These are phyloP conservation scores for Zygosaccharomyces rouxii DNA, from an alignment of 805 yeast species.

Conservation along the genomic window DNA sequence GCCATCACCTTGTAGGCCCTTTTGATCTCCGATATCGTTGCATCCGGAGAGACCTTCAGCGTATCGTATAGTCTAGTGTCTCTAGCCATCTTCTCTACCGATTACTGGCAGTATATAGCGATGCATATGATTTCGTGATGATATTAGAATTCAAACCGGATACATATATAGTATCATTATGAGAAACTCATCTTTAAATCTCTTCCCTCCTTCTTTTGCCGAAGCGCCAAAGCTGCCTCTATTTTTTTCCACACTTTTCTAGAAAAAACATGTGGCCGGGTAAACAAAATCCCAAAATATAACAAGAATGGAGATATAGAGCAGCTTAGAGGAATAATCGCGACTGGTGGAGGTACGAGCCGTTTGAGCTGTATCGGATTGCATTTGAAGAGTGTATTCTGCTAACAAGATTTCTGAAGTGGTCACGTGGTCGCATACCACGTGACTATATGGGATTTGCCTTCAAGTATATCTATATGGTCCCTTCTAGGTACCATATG, in stretches of 20 bases:
- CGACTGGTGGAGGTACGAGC: no score
- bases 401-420: no score
- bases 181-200: slow-evolving; percentile 3
- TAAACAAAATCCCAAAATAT: not conserved
- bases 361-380: no score
- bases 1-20: slow-evolving; percentile 52
- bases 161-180: not conserved
- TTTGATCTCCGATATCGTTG: slow-evolving; percentile 46
- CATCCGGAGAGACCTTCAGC: slow-evolving; percentile 48
- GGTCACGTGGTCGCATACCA: no score
- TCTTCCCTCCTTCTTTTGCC: not conserved
- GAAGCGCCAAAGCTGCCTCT: slow-evolving; percentile 8
- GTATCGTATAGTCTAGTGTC: slow-evolving; percentile 44
- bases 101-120: slow-evolving; percentile 1
- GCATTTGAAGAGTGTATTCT: no score
- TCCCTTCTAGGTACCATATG: no score
- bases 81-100: slow-evolving; percentile 7
- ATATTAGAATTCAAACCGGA: not conserved
- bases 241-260: slow-evolving; percentile 3
- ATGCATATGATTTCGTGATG: not conserved
- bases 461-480: no score
- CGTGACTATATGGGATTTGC: no score
- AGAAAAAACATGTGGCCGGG: slow-evolving; percentile 2
- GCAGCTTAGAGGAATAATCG: no score
- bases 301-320: not conserved